phyloP scores from a whole-genome alignment of 345 rosid genomes.

The Syzygium aromaticum region DNA sequence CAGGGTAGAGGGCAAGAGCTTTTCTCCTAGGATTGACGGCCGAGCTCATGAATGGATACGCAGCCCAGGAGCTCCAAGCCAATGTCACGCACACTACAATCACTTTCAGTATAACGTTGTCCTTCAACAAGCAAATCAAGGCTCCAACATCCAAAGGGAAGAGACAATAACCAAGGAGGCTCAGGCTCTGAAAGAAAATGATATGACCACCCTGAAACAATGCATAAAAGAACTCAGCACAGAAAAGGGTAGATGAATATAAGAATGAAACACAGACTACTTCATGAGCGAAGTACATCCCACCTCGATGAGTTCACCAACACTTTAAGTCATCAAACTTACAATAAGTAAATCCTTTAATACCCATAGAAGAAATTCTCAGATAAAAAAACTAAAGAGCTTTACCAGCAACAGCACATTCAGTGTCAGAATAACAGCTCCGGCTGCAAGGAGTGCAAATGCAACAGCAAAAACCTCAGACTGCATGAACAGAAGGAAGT shows the following conservation, averaged over 20 bases:
- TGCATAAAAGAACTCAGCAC: background rate
- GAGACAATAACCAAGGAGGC: conserved; percentile 81
- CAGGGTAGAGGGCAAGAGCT: conserved; percentile 87
- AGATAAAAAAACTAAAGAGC: background rate
- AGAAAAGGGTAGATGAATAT: background rate
- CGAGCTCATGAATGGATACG: conserved; percentile 92
- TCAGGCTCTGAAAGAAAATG: conserved; percentile 80
- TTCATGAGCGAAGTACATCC: background rate
- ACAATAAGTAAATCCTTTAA: background rate
- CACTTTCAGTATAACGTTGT: conserved; percentile 59
- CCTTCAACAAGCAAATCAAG: conserved; percentile 69
- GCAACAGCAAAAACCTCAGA: conserved; percentile 98
- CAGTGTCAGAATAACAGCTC: conserved; percentile 88
- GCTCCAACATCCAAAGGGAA: conserved; percentile 86
- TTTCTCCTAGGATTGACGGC: conserved; percentile 83
- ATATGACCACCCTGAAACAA: conserved; percentile 79
- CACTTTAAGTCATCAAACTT: background rate
- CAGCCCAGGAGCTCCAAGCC: conserved; percentile 97
- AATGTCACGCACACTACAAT: conserved; percentile 60
- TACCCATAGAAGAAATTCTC: background rate
- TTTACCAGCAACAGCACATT: conserved; percentile 89
- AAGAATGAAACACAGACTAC: background rate
- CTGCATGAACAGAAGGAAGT: conserved; percentile 20
- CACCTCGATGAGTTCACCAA: background rate
- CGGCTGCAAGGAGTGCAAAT: conserved; percentile 92